Evolutionary conservation across 441 rosid species (phyloP).

Genomic region (Corymbia citriodora): DNA sequence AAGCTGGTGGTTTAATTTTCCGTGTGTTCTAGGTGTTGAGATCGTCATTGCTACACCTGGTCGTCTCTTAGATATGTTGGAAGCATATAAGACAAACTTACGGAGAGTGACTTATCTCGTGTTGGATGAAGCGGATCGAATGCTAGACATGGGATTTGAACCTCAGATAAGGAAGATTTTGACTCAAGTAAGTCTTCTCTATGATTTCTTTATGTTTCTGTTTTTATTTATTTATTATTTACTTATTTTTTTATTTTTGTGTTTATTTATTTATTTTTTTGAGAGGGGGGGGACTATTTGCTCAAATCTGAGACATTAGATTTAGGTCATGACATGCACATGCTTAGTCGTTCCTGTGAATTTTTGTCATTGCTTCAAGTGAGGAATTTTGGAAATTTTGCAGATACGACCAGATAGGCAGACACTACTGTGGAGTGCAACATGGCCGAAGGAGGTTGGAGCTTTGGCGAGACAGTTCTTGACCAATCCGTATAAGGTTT

Average conservation of each 20-base stretch:
- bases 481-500: slow-evolving; percentile 81
- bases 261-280: too few relatives aligned
- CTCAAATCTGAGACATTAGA: neutral
- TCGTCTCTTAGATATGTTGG: slow-evolving; percentile 93
- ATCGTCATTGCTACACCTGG: slow-evolving; percentile 98
- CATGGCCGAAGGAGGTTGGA: slow-evolving; percentile 98
- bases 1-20: slow-evolving; percentile 1
- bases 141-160: slow-evolving; percentile 99
- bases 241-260: too few relatives aligned
- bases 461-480: slow-evolving; percentile 85
- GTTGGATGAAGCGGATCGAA: slow-evolving; percentile 94
- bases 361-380: neutral
- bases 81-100: slow-evolving; percentile 77
- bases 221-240: neutral
- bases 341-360: neutral
- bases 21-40: slow-evolving; percentile 63
- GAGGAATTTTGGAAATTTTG: neutral
- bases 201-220: neutral
- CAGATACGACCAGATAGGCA: slow-evolving; percentile 98
- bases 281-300: neutral
- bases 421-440: slow-evolving; percentile 97
- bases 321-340: neutral
- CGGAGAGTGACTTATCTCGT: slow-evolving; percentile 93
- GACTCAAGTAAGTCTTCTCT: slow-evolving; percentile 51
- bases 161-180: slow-evolving; percentile 94